These are phyloP conservation scores for Lactarius akahatsu DNA, from an alignment of 768 basidiomycete genomes.

Conservation along the genomic window DNA sequence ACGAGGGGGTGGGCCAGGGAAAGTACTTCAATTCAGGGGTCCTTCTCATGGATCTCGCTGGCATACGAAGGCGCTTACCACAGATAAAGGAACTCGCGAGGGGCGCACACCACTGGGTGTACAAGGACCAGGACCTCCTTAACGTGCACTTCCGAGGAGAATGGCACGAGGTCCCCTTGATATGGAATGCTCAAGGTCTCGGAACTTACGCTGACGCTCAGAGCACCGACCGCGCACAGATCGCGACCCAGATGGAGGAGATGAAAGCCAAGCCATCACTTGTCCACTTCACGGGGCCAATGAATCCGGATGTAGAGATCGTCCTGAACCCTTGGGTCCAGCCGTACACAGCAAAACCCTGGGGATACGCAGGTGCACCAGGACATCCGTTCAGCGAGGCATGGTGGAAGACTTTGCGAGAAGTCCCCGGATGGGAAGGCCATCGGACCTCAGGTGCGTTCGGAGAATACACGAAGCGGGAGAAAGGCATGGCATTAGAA, in stretches of 20 bases:
- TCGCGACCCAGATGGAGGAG: conserved; percentile 34
- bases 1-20: conserved; percentile 35
- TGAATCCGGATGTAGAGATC: conserved; percentile 45
- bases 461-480: not conserved
- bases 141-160: conserved; percentile 46
- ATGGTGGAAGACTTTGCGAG: conserved; percentile 48
- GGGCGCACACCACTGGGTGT: conserved; percentile 36
- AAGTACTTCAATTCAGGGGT: conserved; percentile 60
- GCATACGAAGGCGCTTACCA: conserved; percentile 34
- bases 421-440: conserved; percentile 44
- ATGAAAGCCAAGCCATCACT: conserved; percentile 44
- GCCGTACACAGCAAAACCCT: conserved; percentile 54
- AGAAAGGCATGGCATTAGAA: conserved; percentile 3
- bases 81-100: conserved; percentile 35
- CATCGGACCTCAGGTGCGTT: conserved; percentile 22
- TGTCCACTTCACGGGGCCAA: conserved; percentile 59
- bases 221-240: conserved; percentile 37
- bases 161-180: conserved; percentile 44
- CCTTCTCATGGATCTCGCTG: conserved; percentile 49
- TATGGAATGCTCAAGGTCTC: conserved; percentile 59
- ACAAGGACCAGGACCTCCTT: conserved; percentile 52
- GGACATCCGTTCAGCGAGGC: conserved; percentile 48
- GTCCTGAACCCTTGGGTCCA: conserved; percentile 54
- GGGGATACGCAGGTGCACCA: conserved; percentile 55
- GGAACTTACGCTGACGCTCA: conserved; percentile 48